phyloP scores from a whole-genome alignment of 352 stramenopile species.

The Globisporangium mamillatum region DNA sequence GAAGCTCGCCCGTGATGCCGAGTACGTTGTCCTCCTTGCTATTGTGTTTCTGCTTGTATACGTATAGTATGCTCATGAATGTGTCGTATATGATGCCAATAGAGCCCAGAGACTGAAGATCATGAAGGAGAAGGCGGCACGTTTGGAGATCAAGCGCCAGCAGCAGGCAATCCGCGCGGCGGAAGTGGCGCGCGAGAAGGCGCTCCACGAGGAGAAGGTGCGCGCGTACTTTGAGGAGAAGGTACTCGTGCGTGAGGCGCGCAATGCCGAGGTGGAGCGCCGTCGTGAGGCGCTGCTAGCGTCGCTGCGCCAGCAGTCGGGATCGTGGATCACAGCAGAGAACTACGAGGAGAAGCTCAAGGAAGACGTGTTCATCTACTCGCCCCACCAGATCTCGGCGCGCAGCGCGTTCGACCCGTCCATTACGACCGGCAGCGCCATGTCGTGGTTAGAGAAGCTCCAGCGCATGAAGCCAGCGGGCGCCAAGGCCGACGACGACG shows the following conservation, averaged over 20 bases:
- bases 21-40: slow-evolving; percentile 39
- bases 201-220: slow-evolving; percentile 73
- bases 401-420: slow-evolving; percentile 70
- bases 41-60: background rate
- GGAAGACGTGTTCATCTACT: slow-evolving; percentile 85
- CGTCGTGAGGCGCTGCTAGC: slow-evolving; percentile 68
- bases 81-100: too few species aligned
- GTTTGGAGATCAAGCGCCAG: slow-evolving; percentile 86
- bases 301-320: slow-evolving; percentile 55
- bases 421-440: slow-evolving; percentile 58
- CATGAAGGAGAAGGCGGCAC: slow-evolving; percentile 84
- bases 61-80: background rate
- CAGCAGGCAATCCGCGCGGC: slow-evolving; percentile 79
- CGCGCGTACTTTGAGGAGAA: slow-evolving; percentile 81
- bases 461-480: slow-evolving; percentile 84
- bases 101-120: slow-evolving; percentile 74
- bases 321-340: slow-evolving; percentile 66
- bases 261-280: slow-evolving; percentile 54
- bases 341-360: slow-evolving; percentile 80
- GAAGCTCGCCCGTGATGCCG: slow-evolving; percentile 80
- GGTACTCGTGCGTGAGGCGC: slow-evolving; percentile 63
- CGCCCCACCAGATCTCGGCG: slow-evolving; percentile 63
- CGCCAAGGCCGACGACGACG: slow-evolving; percentile 32
- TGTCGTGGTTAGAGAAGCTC: slow-evolving; percentile 87
- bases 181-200: slow-evolving; percentile 80